A percentile compares a stretch with the other conserved stretches of the same genome.
Evolutionary conservation across 257 asterid species (phyloP).

Genomic region (Forsythia suspensa): DNA sequence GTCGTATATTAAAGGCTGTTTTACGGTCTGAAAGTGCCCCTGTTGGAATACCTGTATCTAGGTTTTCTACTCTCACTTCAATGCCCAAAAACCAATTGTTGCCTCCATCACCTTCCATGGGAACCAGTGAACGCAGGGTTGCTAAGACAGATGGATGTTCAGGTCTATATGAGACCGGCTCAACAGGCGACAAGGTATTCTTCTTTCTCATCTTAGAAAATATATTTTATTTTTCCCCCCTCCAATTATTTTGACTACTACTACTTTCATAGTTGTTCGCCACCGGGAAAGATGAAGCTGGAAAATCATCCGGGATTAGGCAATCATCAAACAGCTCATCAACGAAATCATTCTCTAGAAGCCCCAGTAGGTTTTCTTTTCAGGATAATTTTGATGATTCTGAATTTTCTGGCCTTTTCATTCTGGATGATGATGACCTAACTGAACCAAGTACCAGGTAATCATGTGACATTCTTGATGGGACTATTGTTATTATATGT

Average conservation of each 20-base stretch:
- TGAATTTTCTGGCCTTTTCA: slow-evolving; percentile 71
- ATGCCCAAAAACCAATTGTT: slow-evolving; percentile 44
- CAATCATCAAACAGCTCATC: slow-evolving; percentile 52
- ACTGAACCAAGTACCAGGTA: slow-evolving; percentile 72
- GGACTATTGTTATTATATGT: background rate
- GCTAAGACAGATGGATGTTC: slow-evolving; percentile 38
- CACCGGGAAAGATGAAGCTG: slow-evolving; percentile 47
- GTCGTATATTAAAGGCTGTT: slow-evolving; percentile 50
- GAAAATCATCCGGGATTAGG: slow-evolving; percentile 37
- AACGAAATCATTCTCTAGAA: slow-evolving; percentile 62
- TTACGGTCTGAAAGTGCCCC: slow-evolving; percentile 83
- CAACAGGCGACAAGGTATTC: slow-evolving; percentile 60
- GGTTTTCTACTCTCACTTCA: slow-evolving; percentile 47
- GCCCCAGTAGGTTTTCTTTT: slow-evolving; percentile 63
- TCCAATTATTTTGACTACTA: slow-evolving; percentile 1
- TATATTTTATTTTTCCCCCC: background rate
- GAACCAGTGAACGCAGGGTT: slow-evolving; percentile 33
- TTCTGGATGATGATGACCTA: slow-evolving; percentile 64
- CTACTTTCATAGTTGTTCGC: slow-evolving; percentile 43
- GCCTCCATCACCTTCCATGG: slow-evolving; percentile 56
- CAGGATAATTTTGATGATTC: slow-evolving; percentile 73
- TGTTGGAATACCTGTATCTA: slow-evolving; percentile 56
- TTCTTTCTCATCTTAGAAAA: slow-evolving; percentile 16
- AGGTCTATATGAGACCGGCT: slow-evolving; percentile 41
- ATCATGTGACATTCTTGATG: slow-evolving; percentile 17